Evolutionary conservation across 345 rosid genomes (phyloP).

Genomic region (Chamaenerion angustifolium): DNA sequence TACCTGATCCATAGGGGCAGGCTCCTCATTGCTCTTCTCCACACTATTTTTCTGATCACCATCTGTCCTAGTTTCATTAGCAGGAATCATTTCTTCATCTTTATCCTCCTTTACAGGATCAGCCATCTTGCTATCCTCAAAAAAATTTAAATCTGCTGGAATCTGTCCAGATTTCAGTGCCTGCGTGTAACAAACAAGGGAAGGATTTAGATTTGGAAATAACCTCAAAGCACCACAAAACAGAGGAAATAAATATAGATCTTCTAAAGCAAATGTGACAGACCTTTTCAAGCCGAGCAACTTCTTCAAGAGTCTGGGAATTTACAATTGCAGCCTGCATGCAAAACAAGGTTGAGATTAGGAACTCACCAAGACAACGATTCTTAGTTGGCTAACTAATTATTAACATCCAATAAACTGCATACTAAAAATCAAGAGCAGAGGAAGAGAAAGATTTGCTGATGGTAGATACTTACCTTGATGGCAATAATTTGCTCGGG

Average conservation of each 20-base stretch:
- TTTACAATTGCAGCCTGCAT: constrained; percentile 96
- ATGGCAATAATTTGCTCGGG: constrained; percentile 89
- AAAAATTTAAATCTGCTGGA: constrained; percentile 66
- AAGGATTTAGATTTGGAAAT: constrained; percentile 12
- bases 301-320: constrained; percentile 98
- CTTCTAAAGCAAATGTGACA: constrained; percentile 4
- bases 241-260: background rate
- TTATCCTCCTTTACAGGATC: constrained; percentile 20
- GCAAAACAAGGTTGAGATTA: no score
- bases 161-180: constrained; percentile 88
- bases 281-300: constrained; percentile 95
- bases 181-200: constrained; percentile 26
- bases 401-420: background rate
- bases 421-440: background rate
- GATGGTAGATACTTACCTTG: constrained; percentile 40
- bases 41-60: constrained; percentile 6
- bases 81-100: constrained; percentile 28
- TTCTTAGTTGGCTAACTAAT: no score
- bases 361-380: no score
- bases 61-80: constrained; percentile 7
- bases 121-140: constrained; percentile 21
- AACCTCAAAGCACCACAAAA: constrained; percentile 2
- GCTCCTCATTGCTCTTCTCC: constrained; percentile 27
- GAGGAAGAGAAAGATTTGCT: background rate
- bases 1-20: constrained; percentile 70